Evolutionary conservation across 2,329 filamentous ascomycete species (phyloP).

Genomic region (Metarhizium sp.): DNA sequence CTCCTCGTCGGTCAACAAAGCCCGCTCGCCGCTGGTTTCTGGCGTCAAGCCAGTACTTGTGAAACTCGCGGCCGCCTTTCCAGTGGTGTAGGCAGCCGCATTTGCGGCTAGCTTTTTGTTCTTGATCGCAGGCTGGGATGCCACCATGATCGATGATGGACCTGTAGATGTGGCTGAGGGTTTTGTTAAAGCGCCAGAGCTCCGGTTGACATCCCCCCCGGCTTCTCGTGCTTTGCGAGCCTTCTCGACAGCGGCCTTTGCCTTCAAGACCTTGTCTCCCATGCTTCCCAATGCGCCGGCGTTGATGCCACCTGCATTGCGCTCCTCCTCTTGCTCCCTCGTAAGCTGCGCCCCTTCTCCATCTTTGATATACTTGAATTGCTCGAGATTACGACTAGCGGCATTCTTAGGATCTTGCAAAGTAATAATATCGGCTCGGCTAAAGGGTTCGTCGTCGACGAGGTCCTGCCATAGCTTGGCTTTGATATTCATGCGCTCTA

Average conservation of each 20-base stretch:
- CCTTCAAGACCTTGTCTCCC: conserved; percentile 74
- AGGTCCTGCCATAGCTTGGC: conserved; percentile 92
- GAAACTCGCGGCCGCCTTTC: conserved; percentile 84
- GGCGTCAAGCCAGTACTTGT: conserved; percentile 91
- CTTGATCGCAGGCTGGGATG: conserved; percentile 31
- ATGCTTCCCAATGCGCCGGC: conserved; percentile 68
- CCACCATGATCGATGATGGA: conserved; percentile 3
- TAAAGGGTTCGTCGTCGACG: conserved; percentile 78
- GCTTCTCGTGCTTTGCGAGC: conserved; percentile 66
- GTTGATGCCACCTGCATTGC: conserved; percentile 64
- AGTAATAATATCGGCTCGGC: conserved; percentile 86
- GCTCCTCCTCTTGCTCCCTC: conserved; percentile 60
- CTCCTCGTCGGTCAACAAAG: conserved; percentile 83
- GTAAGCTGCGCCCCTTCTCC: conserved; percentile 61
- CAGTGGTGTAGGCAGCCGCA: conserved; percentile 82
- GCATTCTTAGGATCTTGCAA: conserved; percentile 93
- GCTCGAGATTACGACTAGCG: conserved; percentile 69
- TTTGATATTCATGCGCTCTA: conserved; percentile 93
- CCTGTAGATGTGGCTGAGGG: conserved; percentile 14
- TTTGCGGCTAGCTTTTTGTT: conserved; percentile 65
- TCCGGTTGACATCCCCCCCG: conserved; percentile 47
- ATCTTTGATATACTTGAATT: conserved; percentile 83
- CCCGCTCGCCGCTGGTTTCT: conserved; percentile 79
- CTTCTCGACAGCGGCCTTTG: conserved; percentile 88
- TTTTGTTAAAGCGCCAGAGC: conserved; percentile 33